A percentile compares a stretch with the other conserved stretches of the same genome.
phyloP scores from a whole-genome alignment of 306 rosid genomes.

The Begonia peltatifolia region DNA sequence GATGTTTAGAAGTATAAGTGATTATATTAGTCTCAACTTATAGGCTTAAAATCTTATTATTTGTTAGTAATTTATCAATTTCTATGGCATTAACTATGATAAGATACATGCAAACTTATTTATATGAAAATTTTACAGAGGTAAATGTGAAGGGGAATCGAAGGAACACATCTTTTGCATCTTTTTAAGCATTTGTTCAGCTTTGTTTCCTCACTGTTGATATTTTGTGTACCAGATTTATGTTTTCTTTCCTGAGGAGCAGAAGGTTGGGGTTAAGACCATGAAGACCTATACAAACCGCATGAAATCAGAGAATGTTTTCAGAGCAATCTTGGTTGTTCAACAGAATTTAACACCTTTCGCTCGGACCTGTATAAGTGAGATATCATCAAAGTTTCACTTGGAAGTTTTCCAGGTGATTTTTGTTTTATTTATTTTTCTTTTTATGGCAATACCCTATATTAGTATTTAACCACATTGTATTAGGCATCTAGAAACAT shows the following conservation, averaged over 20 bases:
- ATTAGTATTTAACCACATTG: background rate
- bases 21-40: too few relatives aligned
- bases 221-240: constrained; percentile 32
- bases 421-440: background rate
- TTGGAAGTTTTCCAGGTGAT: constrained; percentile 79
- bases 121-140: background rate
- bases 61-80: too few relatives aligned
- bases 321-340: constrained; percentile 44
- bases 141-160: background rate
- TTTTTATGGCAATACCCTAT: too few relatives aligned
- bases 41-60: too few relatives aligned
- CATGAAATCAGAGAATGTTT: constrained; percentile 58
- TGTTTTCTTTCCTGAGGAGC: constrained; percentile 58
- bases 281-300: constrained; percentile 43
- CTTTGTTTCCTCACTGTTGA: background rate
- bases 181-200: background rate
- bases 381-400: constrained; percentile 33
- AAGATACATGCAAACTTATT: background rate
- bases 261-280: constrained; percentile 43
- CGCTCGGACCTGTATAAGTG: constrained; percentile 28
- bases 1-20: too few relatives aligned
- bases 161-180: too few relatives aligned
- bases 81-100: too few relatives aligned
- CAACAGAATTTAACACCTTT: constrained; percentile 44
- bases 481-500: background rate